These are phyloP conservation scores for Cryphonectria japonica DNA, from an alignment of 2,329 filamentous ascomycete species.

Conservation along the genomic window DNA sequence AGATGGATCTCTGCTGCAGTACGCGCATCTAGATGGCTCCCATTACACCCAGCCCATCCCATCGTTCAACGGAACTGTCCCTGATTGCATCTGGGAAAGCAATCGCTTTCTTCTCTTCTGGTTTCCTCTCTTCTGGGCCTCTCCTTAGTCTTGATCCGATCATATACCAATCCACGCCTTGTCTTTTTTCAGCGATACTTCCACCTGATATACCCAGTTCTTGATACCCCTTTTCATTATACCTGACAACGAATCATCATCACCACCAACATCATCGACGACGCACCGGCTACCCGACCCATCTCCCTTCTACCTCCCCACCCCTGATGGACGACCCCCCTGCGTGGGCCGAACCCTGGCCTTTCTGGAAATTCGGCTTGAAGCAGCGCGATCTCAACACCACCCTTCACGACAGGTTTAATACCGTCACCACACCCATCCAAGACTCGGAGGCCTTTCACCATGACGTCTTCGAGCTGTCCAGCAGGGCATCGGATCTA, in stretches of 20 bases:
- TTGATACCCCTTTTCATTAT: constrained; percentile 24
- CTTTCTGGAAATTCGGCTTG: constrained; percentile 66
- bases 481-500: constrained; percentile 51
- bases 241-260: constrained; percentile 1
- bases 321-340: constrained; percentile 57
- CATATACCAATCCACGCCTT: constrained; percentile 28
- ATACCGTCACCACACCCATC: constrained; percentile 59
- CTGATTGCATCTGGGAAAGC: constrained; percentile 20
- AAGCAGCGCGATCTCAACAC: constrained; percentile 62
- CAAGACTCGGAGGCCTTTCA: constrained; percentile 65
- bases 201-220: constrained; percentile 28
- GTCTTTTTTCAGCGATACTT: constrained; percentile 22
- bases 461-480: constrained; percentile 64
- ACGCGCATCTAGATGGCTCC: constrained; percentile 40
- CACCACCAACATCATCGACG: neutral
- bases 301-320: neutral
- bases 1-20: constrained; percentile 13
- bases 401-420: constrained; percentile 62
- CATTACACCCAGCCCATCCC: constrained; percentile 32
- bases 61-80: constrained; percentile 26
- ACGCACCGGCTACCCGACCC: neutral
- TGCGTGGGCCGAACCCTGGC: constrained; percentile 50
- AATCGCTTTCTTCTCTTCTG: constrained; percentile 34
- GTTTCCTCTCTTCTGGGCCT: constrained; percentile 27
- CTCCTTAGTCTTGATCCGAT: constrained; percentile 29